A percentile compares a stretch with the other conserved stretches of the same genome.
These are phyloP conservation scores for Epichloe sp. DNA, from an alignment of 2,329 filamentous ascomycete genomes.

Conservation along the genomic window DNA sequence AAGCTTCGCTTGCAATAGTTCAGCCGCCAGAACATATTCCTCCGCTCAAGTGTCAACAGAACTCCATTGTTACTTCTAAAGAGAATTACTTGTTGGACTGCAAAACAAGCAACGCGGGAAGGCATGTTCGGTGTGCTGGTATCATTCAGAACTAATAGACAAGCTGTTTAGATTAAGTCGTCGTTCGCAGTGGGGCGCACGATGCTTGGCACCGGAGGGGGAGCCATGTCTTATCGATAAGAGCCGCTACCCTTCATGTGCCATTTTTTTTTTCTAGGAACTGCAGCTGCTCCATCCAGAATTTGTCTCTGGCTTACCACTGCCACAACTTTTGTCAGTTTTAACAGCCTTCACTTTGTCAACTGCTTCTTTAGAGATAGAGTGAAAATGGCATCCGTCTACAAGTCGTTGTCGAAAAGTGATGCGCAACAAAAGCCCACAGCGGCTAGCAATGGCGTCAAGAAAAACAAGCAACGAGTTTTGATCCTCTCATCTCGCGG, in stretches of 20 bases:
- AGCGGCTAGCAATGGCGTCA: conserved; percentile 33
- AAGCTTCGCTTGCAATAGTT: no score
- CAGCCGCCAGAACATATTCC: no score
- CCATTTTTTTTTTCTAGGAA: background rate
- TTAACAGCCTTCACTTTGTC: background rate
- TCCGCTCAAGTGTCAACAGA: no score
- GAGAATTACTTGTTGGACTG: no score
- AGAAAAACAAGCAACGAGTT: conserved; percentile 62
- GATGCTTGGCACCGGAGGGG: no score
- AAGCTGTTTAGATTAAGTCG: no score
- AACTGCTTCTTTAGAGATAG: background rate
- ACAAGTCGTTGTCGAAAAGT: conserved; percentile 58
- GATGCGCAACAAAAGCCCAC: conserved; percentile 35
- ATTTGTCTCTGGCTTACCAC: background rate
- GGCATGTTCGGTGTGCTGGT: no score
- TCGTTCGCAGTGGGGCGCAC: no score
- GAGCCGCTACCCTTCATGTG: background rate
- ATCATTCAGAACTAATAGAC: no score
- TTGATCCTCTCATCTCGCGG: conserved; percentile 86
- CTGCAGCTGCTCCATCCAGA: background rate
- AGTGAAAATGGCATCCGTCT: conserved; percentile 50
- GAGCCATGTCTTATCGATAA: conserved; percentile 3
- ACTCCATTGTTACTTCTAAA: no score
- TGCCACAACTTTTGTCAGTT: background rate
- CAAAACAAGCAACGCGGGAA: no score